Evolutionary conservation across 805 yeast species (phyloP).

Genomic region (Yarrowia deformans): DNA sequence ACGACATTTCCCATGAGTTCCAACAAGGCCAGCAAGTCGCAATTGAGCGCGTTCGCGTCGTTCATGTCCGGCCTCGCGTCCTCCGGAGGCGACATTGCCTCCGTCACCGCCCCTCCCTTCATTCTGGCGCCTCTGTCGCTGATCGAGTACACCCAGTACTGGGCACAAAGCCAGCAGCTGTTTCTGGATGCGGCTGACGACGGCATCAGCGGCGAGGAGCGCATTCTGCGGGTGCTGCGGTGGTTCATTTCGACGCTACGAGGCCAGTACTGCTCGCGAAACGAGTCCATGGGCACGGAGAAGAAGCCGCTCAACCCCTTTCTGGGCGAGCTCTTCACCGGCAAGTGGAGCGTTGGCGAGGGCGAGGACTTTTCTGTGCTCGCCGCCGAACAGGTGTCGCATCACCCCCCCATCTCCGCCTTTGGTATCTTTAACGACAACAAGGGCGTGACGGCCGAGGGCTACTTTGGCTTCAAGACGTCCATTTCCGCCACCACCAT

Average conservation of each 20-base stretch:
- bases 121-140: conserved; percentile 89
- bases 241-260: conserved; percentile 93
- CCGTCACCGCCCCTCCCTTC: conserved; percentile 97
- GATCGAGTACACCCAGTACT: conserved; percentile 90
- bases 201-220: conserved; percentile 56
- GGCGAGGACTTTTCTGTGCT: conserved; percentile 73
- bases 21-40: conserved; percentile 36
- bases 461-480: conserved; percentile 89
- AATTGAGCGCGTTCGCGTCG: conserved; percentile 74
- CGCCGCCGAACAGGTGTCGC: conserved; percentile 92
- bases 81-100: conserved; percentile 90
- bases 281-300: conserved; percentile 91
- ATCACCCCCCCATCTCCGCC: conserved; percentile 98
- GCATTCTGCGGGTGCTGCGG: conserved; percentile 81
- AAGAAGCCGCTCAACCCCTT: conserved; percentile 98
- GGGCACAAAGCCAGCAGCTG: conserved; percentile 92
- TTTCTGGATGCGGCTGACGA: conserved; percentile 69
- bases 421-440: conserved; percentile 80
- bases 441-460: conserved; percentile 74
- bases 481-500: conserved; percentile 78
- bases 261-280: conserved; percentile 92
- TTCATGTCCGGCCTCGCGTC: conserved; percentile 90
- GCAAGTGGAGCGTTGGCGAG: conserved; percentile 74
- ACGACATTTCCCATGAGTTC: conserved; percentile 30
- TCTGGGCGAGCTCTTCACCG: conserved; percentile 91